Base-by-base conservation (phyloP, 176 grass and related monocot genomes). In the Bromus sterilis region DNA sequence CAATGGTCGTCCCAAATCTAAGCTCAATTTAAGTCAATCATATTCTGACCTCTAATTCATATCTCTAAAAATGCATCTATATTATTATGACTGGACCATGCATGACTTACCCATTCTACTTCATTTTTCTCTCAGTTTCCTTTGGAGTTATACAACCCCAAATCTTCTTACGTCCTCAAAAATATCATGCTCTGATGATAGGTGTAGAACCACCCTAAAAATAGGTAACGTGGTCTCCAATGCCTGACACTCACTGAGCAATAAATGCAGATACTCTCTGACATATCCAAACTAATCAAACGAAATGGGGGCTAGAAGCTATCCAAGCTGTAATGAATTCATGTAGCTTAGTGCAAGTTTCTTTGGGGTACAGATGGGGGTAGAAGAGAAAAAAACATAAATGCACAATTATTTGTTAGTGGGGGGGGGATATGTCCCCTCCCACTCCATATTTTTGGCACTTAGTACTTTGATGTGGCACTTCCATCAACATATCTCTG, bases 151-250 rank as follows among this genome's bases (percentile, higher is more conserved):
- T 97, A 90, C 84, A 84, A 89, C 35, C 89, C 94, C 13, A 92
- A 83, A 9, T 66, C 73, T 66, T 97, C 94, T 76, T 85, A 89
- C 94, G 43, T 70, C 91, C 14, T 92, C 87, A 11, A 84, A 42
- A 56, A 84, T 97, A 63, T 26, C 79, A 40, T 97, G 94, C 49
- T 77, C 91, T 2, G 87, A 97, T 80, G 74, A 92, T 82, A 80
- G 72, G 78, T 97, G 94, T 59, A 87, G 80, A 28, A 23, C 83
- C 73, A 91, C 91, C 62, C 85, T 94, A 39, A 74, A 89, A 82
- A 87, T 80, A 73, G 89, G 91, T n/a, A 86, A 94, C 79, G 89
- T 89, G 7, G 15, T 89, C 80, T 97, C 91, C 64, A 74, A 93
- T 48, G 51, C 59, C 14, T 90, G 85, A 0, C 51, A 56, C 51